A percentile compares a stretch with the other conserved stretches of the same genome.
phyloP scores from a whole-genome alignment of 2,329 filamentous ascomycete genomes.

The Pseudogymnoascus destructans region DNA sequence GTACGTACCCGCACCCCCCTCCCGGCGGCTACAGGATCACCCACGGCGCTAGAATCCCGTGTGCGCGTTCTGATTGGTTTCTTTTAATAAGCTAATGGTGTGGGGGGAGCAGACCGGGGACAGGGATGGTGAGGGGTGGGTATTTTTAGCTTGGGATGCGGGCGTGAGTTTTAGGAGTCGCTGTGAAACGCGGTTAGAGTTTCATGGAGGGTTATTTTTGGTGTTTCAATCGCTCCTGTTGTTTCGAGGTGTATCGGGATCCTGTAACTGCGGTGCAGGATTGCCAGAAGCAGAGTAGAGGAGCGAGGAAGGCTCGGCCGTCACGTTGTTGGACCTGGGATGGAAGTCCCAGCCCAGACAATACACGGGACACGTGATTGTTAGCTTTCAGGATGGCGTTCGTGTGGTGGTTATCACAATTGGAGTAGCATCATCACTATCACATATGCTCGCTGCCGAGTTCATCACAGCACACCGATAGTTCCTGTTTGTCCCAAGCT shows the following conservation, averaged over 20 bases:
- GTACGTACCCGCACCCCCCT: not conserved
- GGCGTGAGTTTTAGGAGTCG: not conserved
- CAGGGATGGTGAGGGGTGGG: not conserved
- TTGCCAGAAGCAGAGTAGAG: not conserved
- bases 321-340: not conserved
- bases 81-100: not conserved
- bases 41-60: not conserved
- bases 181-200: too few species aligned
- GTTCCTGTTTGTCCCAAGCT: not conserved
- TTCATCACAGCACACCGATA: not conserved
- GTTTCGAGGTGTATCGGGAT: not conserved
- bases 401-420: not conserved
- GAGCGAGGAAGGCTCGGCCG: not conserved
- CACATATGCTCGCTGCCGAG: not conserved
- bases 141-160: not conserved
- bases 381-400: not conserved
- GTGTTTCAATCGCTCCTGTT: not conserved
- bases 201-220: not conserved
- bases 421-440: not conserved
- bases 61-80: not conserved
- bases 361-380: not conserved
- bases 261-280: not conserved
- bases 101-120: not conserved
- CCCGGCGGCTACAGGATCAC: not conserved
- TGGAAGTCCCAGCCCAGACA: not conserved